Base-by-base conservation (phyloP, 2,329 filamentous ascomycete genomes). In the Trichoderma pleuroti region DNA sequence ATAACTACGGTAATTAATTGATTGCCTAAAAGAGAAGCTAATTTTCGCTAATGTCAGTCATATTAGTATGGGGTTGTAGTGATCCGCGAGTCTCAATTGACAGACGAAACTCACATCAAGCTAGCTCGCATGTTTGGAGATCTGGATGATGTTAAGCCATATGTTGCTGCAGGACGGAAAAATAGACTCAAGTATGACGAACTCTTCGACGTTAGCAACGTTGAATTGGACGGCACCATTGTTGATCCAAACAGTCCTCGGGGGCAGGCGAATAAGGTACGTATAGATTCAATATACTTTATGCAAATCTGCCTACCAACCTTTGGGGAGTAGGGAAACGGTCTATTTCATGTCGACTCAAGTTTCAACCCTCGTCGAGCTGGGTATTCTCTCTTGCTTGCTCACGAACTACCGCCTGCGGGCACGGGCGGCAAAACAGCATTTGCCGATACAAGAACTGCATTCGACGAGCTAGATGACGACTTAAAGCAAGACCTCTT, bases 171-270 rank as follows among this genome's bases (percentile, higher is more conserved):
- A 87, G 36, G 82, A 78, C 21, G 85, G 84, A 1, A 88, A 85
- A 77, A 78, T 84, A 9, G 78, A 77, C 1, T 79, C 78, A 0
- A 85, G 84, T 81, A 84, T 72, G 78, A 82, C 54, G 84, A 88
- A 75, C 81, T 90, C 1, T 89, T 89, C 75, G 87, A 90, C 73
- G 86, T 86, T 0, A 82, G 85, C 65, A 90, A 90, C 76, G 78
- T 88, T 14, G 82, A 86, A 62, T 80, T 81, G 2, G 82, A 86
- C 54, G 84, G 83, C 57, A 77, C 77, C 1, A 74, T 86, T 2
- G 78, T 68, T 12, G 18, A 68, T 14, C 64, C 36, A 5, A 32
- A 28, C 16, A 65, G 62, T 9, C 64, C 64, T 18, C 64, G 54
- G 2, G 64, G 52, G 10, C 52, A 59, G 14, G 64, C 64, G 24